Evolutionary conservation across 2,329 filamentous ascomycete genomes (phyloP).

Genomic region (Curvularia hawaiiensis): DNA sequence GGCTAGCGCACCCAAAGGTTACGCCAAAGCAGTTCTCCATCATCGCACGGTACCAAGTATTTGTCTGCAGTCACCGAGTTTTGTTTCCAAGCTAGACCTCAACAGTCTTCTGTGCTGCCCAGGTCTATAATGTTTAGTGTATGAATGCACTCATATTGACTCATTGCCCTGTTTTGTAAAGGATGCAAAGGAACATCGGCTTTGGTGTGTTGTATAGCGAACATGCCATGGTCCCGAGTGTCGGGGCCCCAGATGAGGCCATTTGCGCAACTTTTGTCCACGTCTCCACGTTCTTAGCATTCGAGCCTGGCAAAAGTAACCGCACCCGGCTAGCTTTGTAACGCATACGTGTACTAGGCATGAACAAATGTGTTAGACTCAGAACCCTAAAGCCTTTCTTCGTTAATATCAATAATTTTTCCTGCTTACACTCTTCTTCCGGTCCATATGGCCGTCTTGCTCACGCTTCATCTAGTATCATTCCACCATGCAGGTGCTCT

Average conservation of each 20-base stretch:
- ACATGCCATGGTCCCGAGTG: not conserved
- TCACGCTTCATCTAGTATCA: not conserved
- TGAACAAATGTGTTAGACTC: not conserved
- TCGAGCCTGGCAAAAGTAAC: not conserved
- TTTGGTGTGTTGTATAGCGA: not conserved
- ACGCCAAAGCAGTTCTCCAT: not conserved
- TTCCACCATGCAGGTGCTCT: not conserved
- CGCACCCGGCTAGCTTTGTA: not conserved
- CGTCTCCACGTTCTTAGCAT: not conserved
- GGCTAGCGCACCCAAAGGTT: not conserved
- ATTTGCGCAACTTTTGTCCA: slow-evolving; percentile 12
- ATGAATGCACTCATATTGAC: slow-evolving; percentile 4
- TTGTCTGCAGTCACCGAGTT: not conserved
- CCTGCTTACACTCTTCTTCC: not conserved
- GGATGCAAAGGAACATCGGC: no score
- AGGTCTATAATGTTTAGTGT: not conserved
- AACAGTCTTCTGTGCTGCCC: not conserved
- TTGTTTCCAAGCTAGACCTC: not conserved
- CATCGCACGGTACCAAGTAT: not conserved
- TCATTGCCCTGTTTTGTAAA: not conserved
- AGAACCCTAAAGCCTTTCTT: not conserved
- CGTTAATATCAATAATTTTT: not conserved
- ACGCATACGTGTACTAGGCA: not conserved
- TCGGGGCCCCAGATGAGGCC: not conserved
- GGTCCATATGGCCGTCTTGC: not conserved